These are phyloP conservation scores for Fusarium tjaetaba DNA, from an alignment of 2,329 filamentous ascomycete species.

Conservation along the genomic window DNA sequence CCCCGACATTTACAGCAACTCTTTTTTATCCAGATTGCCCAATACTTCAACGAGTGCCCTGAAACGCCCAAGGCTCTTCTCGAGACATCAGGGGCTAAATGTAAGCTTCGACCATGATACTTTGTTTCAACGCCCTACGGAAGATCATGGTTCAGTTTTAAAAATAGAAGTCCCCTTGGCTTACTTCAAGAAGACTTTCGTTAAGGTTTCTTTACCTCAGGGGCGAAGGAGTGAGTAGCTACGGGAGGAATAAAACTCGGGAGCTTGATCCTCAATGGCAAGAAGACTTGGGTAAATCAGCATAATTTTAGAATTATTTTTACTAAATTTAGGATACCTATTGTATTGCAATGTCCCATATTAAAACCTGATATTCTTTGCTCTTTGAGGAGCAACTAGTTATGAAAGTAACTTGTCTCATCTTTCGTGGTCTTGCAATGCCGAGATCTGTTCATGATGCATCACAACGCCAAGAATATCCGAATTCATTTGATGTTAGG, in stretches of 20 bases:
- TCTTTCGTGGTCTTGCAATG: not conserved
- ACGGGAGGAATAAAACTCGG: no score
- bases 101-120: not conserved
- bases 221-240: not conserved
- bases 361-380: no score
- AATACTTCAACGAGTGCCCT: not conserved
- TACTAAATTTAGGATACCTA: no score
- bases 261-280: no score
- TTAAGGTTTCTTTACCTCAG: no score
- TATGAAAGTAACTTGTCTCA: no score
- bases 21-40: not conserved
- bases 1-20: accelerated
- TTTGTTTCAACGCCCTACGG: not conserved
- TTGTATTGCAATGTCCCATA: no score
- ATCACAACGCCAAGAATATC: not conserved
- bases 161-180: not conserved
- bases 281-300: no score
- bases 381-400: no score
- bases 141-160: not conserved
- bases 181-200: not conserved
- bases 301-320: no score
- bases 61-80: not conserved
- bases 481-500: accelerated
- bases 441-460: no score
- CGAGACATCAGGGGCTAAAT: not conserved